Percentiles rank a stretch among this genome's conserved stretches.
Evolutionary conservation across 306 rosid genomes (phyloP).

Genomic region (Lathyrus aphaca): DNA sequence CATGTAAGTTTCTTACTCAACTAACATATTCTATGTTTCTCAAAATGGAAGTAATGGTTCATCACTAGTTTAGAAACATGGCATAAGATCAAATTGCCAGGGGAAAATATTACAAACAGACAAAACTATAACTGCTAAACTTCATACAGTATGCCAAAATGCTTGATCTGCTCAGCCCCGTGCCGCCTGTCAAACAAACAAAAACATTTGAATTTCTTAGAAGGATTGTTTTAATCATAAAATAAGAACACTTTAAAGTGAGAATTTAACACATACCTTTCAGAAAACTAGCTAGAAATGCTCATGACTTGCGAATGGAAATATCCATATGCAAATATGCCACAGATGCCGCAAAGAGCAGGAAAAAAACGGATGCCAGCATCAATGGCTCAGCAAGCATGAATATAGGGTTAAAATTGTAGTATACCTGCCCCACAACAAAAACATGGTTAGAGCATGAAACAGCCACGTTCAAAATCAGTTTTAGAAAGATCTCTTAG

Average conservation of each 20-base stretch:
- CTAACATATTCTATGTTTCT: conserved; percentile 38
- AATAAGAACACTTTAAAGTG: not conserved
- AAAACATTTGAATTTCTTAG: conserved; percentile 6
- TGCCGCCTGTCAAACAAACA: conserved; percentile 38
- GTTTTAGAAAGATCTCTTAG: conserved; percentile 5
- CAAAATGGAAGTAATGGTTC: conserved; percentile 24
- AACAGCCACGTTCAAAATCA: not conserved
- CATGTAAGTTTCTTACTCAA: conserved; percentile 11
- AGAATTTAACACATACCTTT: conserved; percentile 47
- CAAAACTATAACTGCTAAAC: conserved; percentile 42
- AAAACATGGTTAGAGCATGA: conserved; percentile 34
- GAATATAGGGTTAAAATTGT: conserved; percentile 81
- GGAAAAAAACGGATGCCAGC: conserved; percentile 79
- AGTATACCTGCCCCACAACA: conserved; percentile 67
- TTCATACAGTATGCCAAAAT: conserved; percentile 34
- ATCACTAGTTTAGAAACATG: conserved; percentile 1
- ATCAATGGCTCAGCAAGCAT: conserved; percentile 97
- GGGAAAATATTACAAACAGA: conserved; percentile 38
- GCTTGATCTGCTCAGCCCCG: conserved; percentile 37
- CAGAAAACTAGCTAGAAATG: conserved; percentile 34
- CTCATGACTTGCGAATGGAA: conserved; percentile 72
- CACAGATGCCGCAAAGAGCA: conserved; percentile 67
- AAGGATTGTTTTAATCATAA: conserved; percentile 14
- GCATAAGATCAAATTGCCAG: conserved; percentile 29
- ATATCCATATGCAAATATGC: conserved; percentile 84